Base-by-base conservation (phyloP, 352 stramenopile genomes). In the Globisporangium polare region DNA sequence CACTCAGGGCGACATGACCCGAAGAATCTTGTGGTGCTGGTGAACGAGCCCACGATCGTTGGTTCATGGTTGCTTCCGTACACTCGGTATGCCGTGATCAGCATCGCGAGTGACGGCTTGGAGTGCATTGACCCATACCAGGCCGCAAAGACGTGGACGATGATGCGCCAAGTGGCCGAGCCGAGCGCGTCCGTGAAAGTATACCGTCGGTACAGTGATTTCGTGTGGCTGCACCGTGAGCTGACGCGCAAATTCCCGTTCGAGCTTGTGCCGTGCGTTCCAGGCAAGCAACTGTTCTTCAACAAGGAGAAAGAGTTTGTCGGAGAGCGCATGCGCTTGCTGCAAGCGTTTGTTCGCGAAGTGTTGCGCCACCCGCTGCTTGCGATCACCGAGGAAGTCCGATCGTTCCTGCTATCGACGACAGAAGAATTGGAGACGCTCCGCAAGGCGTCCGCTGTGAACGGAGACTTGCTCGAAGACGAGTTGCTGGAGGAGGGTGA, bases 241-340 rank as follows among this genome's bases (percentile, higher is more conserved):
- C 60, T 94, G 12, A 69, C 77, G 43, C 76, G 74, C 43, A 67
- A 79, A n/a, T 92, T 88, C 46, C 85, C 85, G 20, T 89, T 87
- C 51, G 75, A 90, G 26, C 67, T 94, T 33, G 81, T 94, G 13
- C 85, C 85, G 22, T 86, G 73, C 18, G 70, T 94, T 20, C 85
- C 85, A 0, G 83, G 72, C 6, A 94, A 94, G 52, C 83, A 92
- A 41, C 50, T 92, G 17, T 89, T 92, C 33, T 87, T 92, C 62
- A 92, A 92, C 72, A 90, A 90, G 43, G 79, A 89, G 58, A 88
- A 86, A 57, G 85, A 94, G 60, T 94, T 94, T 78, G 85, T 94
- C 15, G 80, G 78, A 15, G 83, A 92, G 62, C 80, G 85, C n/a
- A 94, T 94, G 83, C 78, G 80, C 0, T 61, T 83, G 37, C 62